A percentile compares a stretch with the other conserved stretches of the same genome.
Conservation (phyloP, 768 basidiomycete genomes). For the Amanita fuliginea region DNA sequence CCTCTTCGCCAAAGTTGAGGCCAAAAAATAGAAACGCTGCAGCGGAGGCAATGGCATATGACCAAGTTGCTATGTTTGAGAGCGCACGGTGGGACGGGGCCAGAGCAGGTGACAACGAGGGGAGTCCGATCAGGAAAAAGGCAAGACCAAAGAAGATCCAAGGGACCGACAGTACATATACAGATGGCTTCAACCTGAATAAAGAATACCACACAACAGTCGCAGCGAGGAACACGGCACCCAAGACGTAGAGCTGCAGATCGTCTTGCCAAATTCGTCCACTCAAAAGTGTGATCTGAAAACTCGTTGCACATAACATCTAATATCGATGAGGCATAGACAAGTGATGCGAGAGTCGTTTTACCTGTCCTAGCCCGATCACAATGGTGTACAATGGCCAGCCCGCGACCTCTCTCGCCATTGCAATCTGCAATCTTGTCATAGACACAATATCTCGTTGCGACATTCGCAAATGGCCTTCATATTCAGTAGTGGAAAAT, state of each 20-base stretch:
- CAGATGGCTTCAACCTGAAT: conserved; percentile 80
- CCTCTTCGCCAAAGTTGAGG: conserved; percentile 95
- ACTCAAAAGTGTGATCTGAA: conserved; percentile 86
- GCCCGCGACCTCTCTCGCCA: conserved; percentile 68
- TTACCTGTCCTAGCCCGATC: conserved; percentile 72
- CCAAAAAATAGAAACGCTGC: conserved; percentile 92
- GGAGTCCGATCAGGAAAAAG: conserved; percentile 86
- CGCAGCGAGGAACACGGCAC: conserved; percentile 76
- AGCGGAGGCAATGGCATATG: conserved; percentile 85
- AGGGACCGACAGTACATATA: conserved; percentile 76
- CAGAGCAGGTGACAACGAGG: conserved; percentile 56
- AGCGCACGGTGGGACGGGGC: conserved; percentile 53
- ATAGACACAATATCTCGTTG: conserved; percentile 61
- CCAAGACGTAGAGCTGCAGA: conserved; percentile 83
- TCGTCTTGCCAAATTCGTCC: conserved; percentile 78
- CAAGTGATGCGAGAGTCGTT: conserved; percentile 9
- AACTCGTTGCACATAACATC: conserved; percentile 88
- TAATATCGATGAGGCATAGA: conserved; percentile 15
- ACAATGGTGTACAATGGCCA: conserved; percentile 93
- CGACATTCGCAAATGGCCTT: conserved; percentile 28
- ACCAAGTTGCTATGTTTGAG: conserved; percentile 77
- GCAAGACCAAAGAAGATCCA: conserved; percentile 90
- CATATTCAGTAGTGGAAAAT: conserved; percentile 32
- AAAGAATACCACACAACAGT: conserved; percentile 85
- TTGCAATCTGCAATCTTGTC: conserved; percentile 74